Base-by-base conservation (phyloP, 2,329 filamentous ascomycete species). In the Tolypocladium capitatum region DNA sequence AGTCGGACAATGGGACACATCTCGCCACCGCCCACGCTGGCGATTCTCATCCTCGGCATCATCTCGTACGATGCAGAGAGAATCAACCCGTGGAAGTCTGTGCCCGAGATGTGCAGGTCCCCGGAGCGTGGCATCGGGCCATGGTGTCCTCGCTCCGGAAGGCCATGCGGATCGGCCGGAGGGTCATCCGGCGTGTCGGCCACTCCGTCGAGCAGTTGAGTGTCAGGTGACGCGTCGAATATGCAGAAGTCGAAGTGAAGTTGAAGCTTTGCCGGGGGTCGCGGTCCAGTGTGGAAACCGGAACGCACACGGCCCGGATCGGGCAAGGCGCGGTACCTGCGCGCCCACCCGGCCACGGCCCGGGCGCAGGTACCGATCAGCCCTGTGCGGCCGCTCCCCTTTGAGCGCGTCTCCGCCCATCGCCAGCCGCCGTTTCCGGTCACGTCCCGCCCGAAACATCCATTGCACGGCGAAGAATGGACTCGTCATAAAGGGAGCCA, bases 351-450 rank as follows among this genome's bases (percentile, higher is more conserved):
- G 3, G 24, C n/a, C 14, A 14, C 38, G 2, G 38, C 4, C 16
- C 8, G 11, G 24, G 7, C 27, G 4, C 24, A 30, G 7, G 38
- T 42, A 42, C 38, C 38, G 11, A 32, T 16, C 31, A 32, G 31
- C 31, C 31, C 13, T 10, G 24, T 24, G n/a, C n/a, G n/a, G n/a
- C n/a, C n/a, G n/a, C 42, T 30, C 41, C 18, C 27, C 41, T n/a
- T 32, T 31, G 18, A 30, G 43, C 43, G 43, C 32, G 43, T 35
- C 43, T 45, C 43, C 27, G 20, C 5, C 31, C 20, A 27, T 18
- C 45, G 24, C 24, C 34, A 46, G 21, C 33, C 45, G 33, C 33
- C n/a, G 45, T 31, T 46, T 40, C 45, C 33, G 45, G 45, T 32
- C 45, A 34, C 34, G 27, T 38, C 33, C 31, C 31, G 31, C 30